phyloP scores from a whole-genome alignment of 1,284 basidiomycete genomes.

The Ganoderma sinense region DNA sequence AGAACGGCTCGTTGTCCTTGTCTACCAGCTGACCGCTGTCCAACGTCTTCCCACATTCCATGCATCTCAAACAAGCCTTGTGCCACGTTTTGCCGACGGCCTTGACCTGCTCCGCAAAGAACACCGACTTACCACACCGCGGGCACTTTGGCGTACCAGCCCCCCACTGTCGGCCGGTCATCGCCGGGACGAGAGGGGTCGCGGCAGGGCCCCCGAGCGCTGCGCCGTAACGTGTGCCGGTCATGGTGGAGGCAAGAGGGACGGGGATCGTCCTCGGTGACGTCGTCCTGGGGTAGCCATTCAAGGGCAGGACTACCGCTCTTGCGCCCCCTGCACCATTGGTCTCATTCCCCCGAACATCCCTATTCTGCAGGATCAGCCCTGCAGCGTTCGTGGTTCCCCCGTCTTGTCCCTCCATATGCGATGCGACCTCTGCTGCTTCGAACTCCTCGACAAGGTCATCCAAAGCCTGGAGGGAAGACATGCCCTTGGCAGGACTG shows the following conservation, averaged over 20 bases:
- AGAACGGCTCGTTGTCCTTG: slow-evolving; percentile 75
- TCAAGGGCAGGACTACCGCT: background rate
- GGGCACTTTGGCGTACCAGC: slow-evolving; percentile 59
- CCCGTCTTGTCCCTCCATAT: slow-evolving; percentile 1
- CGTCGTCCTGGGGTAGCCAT: background rate
- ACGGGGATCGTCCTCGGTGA: slow-evolving; percentile 11
- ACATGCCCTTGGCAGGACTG: slow-evolving; percentile 37
- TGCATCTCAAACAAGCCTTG: slow-evolving; percentile 77
- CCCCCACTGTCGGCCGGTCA: slow-evolving; percentile 49
- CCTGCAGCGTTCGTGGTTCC: background rate
- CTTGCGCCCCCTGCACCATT: background rate
- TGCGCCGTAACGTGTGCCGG: slow-evolving; percentile 60
- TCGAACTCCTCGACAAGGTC: slow-evolving; percentile 23
- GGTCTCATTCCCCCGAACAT: slow-evolving; percentile 45
- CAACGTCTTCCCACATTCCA: slow-evolving; percentile 67
- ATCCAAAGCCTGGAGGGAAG: slow-evolving; percentile 21
- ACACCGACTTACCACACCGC: slow-evolving; percentile 66
- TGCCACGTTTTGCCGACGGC: slow-evolving; percentile 81
- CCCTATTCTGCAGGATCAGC: background rate
- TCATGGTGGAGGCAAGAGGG: slow-evolving; percentile 49
- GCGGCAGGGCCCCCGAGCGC: slow-evolving; percentile 44
- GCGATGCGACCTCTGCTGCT: slow-evolving; percentile 9
- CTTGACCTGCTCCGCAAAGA: slow-evolving; percentile 77
- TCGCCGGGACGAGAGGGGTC: slow-evolving; percentile 31
- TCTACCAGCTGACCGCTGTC: slow-evolving; percentile 77